Conservation (phyloP, 805 yeast genomes). For the Scheffersomyces amazonensis region DNA sequence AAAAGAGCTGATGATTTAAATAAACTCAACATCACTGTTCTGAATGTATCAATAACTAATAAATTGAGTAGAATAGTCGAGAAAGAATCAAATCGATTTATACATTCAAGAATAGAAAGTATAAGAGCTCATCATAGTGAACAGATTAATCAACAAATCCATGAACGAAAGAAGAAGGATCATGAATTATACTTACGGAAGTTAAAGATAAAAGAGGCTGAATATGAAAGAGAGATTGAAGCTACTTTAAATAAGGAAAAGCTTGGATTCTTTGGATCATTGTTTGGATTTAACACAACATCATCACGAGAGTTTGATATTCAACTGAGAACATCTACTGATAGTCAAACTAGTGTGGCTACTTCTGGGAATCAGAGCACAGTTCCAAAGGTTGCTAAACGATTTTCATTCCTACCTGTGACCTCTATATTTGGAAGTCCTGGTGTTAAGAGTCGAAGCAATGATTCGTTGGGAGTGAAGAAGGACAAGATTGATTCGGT, state of each 20-base stretch:
- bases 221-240: constrained; percentile 28
- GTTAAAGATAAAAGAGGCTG: constrained; percentile 35
- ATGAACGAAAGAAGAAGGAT: constrained; percentile 37
- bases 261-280: constrained; percentile 26
- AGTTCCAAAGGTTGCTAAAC: constrained; percentile 5
- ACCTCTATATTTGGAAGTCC: neutral
- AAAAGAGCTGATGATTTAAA: constrained; percentile 4
- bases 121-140: constrained; percentile 37
- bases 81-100: constrained; percentile 33
- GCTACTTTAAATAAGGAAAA: constrained; percentile 4
- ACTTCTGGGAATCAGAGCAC: constrained; percentile 1
- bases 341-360: constrained; percentile 1
- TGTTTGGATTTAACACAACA: constrained; percentile 23
- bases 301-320: neutral
- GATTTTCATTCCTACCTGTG: constrained; percentile 20
- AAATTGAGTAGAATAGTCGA: constrained; percentile 30
- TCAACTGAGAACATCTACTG: constrained; percentile 1
- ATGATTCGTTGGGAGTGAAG: neutral
- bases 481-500: neutral
- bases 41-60: constrained; percentile 18
- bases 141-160: constrained; percentile 32
- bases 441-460: constrained; percentile 3
- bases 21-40: constrained; percentile 9
- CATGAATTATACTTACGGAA: constrained; percentile 36
- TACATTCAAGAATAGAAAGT: constrained; percentile 35